Evolutionary conservation across 192 early-diverging fungal species (phyloP).

Genomic region (Mortierella hygrophila): DNA sequence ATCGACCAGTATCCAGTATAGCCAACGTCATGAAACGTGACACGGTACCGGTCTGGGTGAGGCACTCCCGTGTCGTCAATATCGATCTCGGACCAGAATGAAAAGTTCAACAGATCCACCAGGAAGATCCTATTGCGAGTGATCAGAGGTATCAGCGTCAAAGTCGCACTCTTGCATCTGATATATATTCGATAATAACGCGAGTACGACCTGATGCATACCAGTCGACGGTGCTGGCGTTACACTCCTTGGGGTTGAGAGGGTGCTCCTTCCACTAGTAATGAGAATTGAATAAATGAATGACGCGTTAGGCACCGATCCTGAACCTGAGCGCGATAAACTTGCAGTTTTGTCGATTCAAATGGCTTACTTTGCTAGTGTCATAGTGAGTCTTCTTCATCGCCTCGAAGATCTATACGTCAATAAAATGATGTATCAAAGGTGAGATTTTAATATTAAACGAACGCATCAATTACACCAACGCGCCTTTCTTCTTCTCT

Average conservation of each 20-base stretch:
- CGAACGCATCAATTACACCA: not conserved
- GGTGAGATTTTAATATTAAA: not conserved
- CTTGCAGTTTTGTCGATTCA: not conserved
- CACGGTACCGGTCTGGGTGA: conserved; percentile 67
- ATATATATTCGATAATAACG: not conserved
- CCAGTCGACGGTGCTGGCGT: conserved; percentile 72
- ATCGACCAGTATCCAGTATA: conserved; percentile 90
- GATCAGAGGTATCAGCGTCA: not conserved
- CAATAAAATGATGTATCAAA: not conserved
- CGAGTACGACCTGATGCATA: conserved; percentile 7
- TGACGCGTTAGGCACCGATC: not conserved
- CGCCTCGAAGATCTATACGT: conserved; percentile 64
- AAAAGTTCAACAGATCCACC: conserved; percentile 88
- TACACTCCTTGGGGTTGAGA: conserved; percentile 72
- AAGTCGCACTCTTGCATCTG: no score
- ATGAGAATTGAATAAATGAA: not conserved
- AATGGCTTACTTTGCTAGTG: conserved; percentile 67
- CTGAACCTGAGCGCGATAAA: not conserved
- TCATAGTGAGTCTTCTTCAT: conserved; percentile 68
- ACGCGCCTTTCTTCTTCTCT: not conserved
- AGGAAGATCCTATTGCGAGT: conserved; percentile 77
- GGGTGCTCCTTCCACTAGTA: conserved; percentile 54
- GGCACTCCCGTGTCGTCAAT: conserved; percentile 55
- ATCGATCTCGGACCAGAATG: conserved; percentile 83
- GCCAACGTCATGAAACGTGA: conserved; percentile 63